Conservation (phyloP, 192 early-diverging fungal species). For the Coemansia sp. region DNA sequence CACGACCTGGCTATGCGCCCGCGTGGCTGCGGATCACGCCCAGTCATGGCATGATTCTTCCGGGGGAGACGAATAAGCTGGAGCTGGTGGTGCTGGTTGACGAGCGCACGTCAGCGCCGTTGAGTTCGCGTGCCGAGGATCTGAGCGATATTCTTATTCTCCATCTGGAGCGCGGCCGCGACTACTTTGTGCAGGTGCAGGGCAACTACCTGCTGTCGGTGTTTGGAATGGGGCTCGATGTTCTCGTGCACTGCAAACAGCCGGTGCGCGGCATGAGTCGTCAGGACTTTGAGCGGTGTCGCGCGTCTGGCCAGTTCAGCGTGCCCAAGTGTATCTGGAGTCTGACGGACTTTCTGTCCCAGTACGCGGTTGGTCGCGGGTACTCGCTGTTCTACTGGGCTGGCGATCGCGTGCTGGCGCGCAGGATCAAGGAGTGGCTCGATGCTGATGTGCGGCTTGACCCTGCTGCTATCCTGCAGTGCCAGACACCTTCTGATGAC, state of each 20-base stretch:
- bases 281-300: slow-evolving; percentile 49
- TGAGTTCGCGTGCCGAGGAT: slow-evolving; percentile 54
- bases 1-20: slow-evolving; percentile 58
- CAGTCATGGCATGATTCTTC: slow-evolving; percentile 66
- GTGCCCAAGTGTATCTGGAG: slow-evolving; percentile 45
- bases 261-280: slow-evolving; percentile 59
- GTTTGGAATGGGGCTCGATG: slow-evolving; percentile 72
- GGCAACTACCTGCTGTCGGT: slow-evolving; percentile 72
- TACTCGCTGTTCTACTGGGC: slow-evolving; percentile 37
- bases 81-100: slow-evolving; percentile 55
- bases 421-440: slow-evolving; percentile 77
- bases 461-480: slow-evolving; percentile 24
- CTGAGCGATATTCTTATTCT: slow-evolving; percentile 65
- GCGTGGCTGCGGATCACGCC: slow-evolving; percentile 78
- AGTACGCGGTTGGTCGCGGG: slow-evolving; percentile 34
- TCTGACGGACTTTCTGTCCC: slow-evolving; percentile 49
- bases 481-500: slow-evolving; percentile 24
- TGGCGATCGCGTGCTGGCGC: slow-evolving; percentile 64
- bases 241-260: slow-evolving; percentile 60
- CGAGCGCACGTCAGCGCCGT: slow-evolving; percentile 52
- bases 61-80: slow-evolving; percentile 54
- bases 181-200: slow-evolving; percentile 77
- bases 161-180: slow-evolving; percentile 76
- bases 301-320: slow-evolving; percentile 48
- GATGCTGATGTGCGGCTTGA: slow-evolving; percentile 61